Percentiles rank a stretch among this genome's conserved stretches.
These are phyloP conservation scores for Cordia subcordata DNA, from an alignment of 257 asterid genomes.

Conservation along the genomic window DNA sequence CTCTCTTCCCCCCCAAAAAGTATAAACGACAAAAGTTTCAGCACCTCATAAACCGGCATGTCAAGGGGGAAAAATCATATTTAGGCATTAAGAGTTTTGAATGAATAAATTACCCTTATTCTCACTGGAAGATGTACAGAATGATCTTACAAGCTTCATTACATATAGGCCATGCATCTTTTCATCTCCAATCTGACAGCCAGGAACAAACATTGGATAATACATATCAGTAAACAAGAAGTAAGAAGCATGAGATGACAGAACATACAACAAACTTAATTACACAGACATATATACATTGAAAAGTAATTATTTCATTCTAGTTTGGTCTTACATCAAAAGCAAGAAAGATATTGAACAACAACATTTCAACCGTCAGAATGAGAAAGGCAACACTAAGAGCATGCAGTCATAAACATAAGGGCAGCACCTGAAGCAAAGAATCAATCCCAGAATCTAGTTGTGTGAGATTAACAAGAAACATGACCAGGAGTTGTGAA, in stretches of 20 bases:
- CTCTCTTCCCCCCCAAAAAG: neutral
- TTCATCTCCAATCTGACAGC: slow-evolving; percentile 63
- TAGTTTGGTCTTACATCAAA: neutral
- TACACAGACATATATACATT: neutral
- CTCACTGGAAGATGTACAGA: slow-evolving; percentile 65
- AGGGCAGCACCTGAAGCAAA: slow-evolving; percentile 74
- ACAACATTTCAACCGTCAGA: neutral
- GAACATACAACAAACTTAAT: neutral
- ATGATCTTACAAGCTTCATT: slow-evolving; percentile 91
- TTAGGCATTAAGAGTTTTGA: slow-evolving; percentile 6
- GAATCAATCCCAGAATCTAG: slow-evolving; percentile 75
- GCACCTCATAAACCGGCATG: neutral
- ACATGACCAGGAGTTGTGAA: slow-evolving; percentile 65
- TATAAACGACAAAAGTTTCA: neutral
- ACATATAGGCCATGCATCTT: slow-evolving; percentile 75
- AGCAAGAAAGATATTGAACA: neutral
- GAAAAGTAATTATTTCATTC: neutral
- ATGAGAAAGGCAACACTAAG: neutral
- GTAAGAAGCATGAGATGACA: slow-evolving; percentile 4
- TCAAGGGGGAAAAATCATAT: slow-evolving; percentile 11
- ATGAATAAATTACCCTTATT: slow-evolving; percentile 28
- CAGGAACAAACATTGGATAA: slow-evolving; percentile 8
- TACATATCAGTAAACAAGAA: slow-evolving; percentile 7
- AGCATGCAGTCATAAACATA: neutral
- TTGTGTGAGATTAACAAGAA: slow-evolving; percentile 90